Evolutionary conservation across 73 alveolate genomes (phyloP), one percentile per base, ranked within the genome.

Genomic region (Blepharisma japonicum): DNA sequence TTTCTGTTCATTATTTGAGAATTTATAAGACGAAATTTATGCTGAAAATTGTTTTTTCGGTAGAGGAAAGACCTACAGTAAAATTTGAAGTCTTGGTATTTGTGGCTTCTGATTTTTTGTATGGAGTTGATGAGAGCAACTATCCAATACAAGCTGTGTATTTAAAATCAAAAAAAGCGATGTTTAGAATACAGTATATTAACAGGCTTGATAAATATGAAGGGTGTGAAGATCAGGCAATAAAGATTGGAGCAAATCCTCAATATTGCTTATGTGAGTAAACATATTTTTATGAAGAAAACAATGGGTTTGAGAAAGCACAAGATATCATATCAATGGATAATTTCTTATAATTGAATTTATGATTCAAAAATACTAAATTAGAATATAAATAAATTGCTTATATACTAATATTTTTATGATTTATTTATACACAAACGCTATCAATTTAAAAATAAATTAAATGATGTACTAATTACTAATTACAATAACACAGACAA

Each of bases 171-270:
- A 14, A 5, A 14, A 61, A 61, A 25, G 47, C 50, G 18, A 61
- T n/a, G 47, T 14, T 61, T 20, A 61, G 47, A 25, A 14, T 61
- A 8, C 47, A 14, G 2, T n/a, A 39, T n/a, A 25, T 61, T 14
- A 61, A 61, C 2, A 61, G 74, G 74, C 14, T 14, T n/a, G 74
- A 61, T 61, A 61, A 61, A 61, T 61, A 61, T 61, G 74, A 11
- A 20, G 74, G 74, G 5, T 61, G 74, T 25, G 74, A 61, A 61
- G 47, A 61, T 5, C 50, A 14, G 2, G 46, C 74, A 61, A 61
- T n/a, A 25, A 25, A 14, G 11, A 14, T 61, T 3, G 47, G 47
- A 9, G 18, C 23, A 2, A 61, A 61, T 14, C 18, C 74, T n/a
- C 47, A 61, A 39, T 61, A 18, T 61, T 61, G 74, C 5, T 14